phyloP scores from a whole-genome alignment of 306 rosid species.

The Fragaria nilgerrensis region DNA sequence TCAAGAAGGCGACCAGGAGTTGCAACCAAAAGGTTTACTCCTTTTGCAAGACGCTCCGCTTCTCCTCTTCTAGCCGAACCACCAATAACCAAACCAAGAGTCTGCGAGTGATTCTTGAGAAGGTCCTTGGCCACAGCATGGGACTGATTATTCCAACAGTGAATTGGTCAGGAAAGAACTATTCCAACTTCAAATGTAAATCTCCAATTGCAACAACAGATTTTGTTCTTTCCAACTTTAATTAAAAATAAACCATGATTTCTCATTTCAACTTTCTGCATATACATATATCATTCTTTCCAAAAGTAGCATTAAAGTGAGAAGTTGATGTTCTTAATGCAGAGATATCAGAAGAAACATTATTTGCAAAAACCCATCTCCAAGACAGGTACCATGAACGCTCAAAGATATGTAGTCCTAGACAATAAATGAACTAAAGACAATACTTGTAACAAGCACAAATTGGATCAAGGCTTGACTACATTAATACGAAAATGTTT shows the following conservation, averaged over 20 bases:
- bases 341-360: neutral
- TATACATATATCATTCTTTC: neutral
- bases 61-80: slow-evolving; percentile 83
- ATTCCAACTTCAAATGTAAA: neutral
- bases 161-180: slow-evolving; percentile 3
- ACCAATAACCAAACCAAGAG: slow-evolving; percentile 81
- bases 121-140: slow-evolving; percentile 91
- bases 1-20: slow-evolving; percentile 98
- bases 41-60: slow-evolving; percentile 81
- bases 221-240: neutral
- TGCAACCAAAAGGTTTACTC: slow-evolving; percentile 81
- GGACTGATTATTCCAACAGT: slow-evolving; percentile 46
- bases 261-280: neutral
- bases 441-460: neutral
- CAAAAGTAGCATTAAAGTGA: neutral
- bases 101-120: slow-evolving; percentile 87
- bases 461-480: neutral
- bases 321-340: neutral
- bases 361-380: neutral
- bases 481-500: too few relatives aligned
- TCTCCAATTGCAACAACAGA: neutral
- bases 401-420: neutral
- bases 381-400: neutral
- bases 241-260: neutral
- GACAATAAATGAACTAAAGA: neutral